Conservation (phyloP, 495 filamentous ascomycete genomes). For the Hyaloscypha bicolor region DNA sequence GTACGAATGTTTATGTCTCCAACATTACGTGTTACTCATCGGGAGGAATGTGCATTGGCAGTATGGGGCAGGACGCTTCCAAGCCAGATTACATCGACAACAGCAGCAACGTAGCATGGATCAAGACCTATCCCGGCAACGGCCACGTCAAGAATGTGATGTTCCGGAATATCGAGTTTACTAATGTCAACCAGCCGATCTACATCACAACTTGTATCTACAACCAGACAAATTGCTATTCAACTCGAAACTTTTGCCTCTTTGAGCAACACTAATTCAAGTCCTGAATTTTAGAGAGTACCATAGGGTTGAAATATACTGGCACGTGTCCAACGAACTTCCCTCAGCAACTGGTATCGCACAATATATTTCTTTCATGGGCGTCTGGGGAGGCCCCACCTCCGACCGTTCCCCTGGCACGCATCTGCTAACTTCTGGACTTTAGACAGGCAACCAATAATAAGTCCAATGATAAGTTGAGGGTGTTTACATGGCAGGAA, state of each 20-base stretch:
- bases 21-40: conserved; percentile 37
- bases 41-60: conserved; percentile 41
- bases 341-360: neutral
- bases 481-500: no score
- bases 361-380: neutral
- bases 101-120: conserved; percentile 41
- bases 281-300: neutral
- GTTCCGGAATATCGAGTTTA: conserved; percentile 36
- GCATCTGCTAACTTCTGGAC: no score
- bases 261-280: neutral
- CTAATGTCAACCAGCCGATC: conserved; percentile 56
- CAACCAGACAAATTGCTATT: conserved; percentile 50
- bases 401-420: no score
- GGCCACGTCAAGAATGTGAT: conserved; percentile 40
- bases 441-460: neutral
- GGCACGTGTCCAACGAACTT: conserved; percentile 1
- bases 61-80: conserved; percentile 43
- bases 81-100: conserved; percentile 43
- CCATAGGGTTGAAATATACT: neutral
- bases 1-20: conserved; percentile 39
- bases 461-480: no score
- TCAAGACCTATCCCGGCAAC: conserved; percentile 45
- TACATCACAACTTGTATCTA: conserved; percentile 63
- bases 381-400: no score
- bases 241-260: neutral